Percentiles rank a stretch among this genome's conserved stretches.
These are phyloP conservation scores for Solanum arcanum DNA, from an alignment of 257 asterid genomes.

Conservation along the genomic window DNA sequence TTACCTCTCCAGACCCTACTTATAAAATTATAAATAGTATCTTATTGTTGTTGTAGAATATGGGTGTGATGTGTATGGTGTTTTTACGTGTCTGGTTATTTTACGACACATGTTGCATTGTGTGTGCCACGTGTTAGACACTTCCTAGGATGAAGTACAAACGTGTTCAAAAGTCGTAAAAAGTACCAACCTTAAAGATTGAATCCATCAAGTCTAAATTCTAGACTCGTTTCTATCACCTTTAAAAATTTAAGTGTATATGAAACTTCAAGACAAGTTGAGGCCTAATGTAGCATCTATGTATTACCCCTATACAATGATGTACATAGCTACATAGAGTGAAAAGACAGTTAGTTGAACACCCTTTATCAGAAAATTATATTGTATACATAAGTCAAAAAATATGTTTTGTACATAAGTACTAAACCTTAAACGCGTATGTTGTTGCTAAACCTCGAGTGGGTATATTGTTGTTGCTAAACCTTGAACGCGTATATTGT, in stretches of 20 bases:
- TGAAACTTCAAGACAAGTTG: not conserved
- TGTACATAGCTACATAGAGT: not conserved
- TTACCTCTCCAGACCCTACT: accelerated
- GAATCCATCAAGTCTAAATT: not conserved
- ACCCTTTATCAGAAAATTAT: not conserved
- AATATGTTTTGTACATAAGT: not conserved
- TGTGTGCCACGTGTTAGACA: not conserved
- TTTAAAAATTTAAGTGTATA: not conserved
- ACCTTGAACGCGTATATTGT: no score
- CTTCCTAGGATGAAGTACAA: not conserved
- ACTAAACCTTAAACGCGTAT: not conserved
- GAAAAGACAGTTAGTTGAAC: not conserved
- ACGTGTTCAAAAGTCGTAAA: not conserved
- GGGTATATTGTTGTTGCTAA: not conserved
- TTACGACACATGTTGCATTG: not conserved
- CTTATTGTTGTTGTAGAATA: not conserved
- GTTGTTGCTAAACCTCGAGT: not conserved
- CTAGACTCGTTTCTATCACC: not conserved
- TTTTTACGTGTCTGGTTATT: not conserved
- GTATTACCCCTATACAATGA: not conserved
- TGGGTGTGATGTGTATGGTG: not conserved
- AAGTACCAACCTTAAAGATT: not conserved
- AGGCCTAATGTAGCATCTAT: not conserved
- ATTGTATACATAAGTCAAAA: not conserved
- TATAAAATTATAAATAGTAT: not conserved